Percentiles rank a stretch among this genome's conserved stretches.
phyloP scores from a whole-genome alignment of 257 asterid species.

The Solanum peruvianum region DNA sequence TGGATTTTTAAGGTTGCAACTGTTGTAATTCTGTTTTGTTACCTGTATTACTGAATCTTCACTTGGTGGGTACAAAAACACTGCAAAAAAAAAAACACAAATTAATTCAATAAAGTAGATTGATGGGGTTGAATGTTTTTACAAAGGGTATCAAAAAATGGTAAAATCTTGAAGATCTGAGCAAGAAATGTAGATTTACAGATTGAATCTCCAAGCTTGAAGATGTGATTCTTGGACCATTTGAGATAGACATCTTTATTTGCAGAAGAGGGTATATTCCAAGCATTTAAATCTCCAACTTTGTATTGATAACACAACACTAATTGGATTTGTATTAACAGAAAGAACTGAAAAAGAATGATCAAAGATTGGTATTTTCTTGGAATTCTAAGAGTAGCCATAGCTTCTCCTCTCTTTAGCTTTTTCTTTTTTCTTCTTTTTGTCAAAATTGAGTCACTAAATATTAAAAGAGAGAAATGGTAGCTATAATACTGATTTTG shows the following conservation, averaged over 20 bases:
- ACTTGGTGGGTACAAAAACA: slow-evolving; percentile 94
- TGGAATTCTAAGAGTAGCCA: slow-evolving; percentile 23
- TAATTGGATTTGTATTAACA: slow-evolving; percentile 16
- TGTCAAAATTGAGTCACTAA: not conserved
- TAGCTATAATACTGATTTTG: not conserved
- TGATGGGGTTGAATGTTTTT: not conserved
- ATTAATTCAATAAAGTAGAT: not conserved
- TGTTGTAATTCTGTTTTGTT: slow-evolving; percentile 33
- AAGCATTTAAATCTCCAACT: slow-evolving; percentile 69
- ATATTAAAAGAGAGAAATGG: not conserved
- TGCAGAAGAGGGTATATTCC: slow-evolving; percentile 61
- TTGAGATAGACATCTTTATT: slow-evolving; percentile 43
- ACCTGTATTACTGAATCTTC: slow-evolving; percentile 84
- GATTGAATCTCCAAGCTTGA: slow-evolving; percentile 68
- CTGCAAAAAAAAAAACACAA: slow-evolving; percentile 19
- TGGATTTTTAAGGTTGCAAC: slow-evolving; percentile 74
- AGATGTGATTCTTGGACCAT: slow-evolving; percentile 53
- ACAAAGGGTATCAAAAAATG: not conserved
- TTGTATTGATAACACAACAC: slow-evolving; percentile 37
- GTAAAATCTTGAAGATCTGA: not conserved
- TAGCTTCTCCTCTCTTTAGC: not conserved
- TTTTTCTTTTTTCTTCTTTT: not conserved
- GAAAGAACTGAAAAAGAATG: slow-evolving; percentile 25
- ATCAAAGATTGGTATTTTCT: slow-evolving; percentile 10
- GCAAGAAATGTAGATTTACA: slow-evolving; percentile 27